phyloP scores from a whole-genome alignment of 169 alveolate species.

The Cryptosporidium canis region DNA sequence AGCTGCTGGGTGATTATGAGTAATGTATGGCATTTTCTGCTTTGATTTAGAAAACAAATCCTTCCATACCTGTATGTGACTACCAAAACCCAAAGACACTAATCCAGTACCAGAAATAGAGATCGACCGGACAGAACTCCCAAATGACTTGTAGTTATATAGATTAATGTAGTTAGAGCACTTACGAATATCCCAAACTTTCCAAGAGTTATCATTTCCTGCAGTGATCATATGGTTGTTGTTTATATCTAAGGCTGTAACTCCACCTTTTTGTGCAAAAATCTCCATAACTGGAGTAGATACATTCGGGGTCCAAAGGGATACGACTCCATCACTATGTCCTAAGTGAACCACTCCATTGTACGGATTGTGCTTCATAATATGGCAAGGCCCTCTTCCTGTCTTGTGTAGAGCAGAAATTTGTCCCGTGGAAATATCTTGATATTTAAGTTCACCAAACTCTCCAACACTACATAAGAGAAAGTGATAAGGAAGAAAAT shows the following conservation, averaged over 20 bases:
- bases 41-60: slow-evolving; percentile 80
- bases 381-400: slow-evolving; percentile 89
- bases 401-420: slow-evolving; percentile 90
- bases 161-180: slow-evolving; percentile 75
- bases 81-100: slow-evolving; percentile 82
- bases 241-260: slow-evolving; percentile 77
- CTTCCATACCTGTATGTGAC: slow-evolving; percentile 88
- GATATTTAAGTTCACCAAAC: slow-evolving; percentile 91
- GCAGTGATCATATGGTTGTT: slow-evolving; percentile 81
- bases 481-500: slow-evolving; percentile 92
- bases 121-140: slow-evolving; percentile 76
- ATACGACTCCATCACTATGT: slow-evolving; percentile 91
- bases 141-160: slow-evolving; percentile 73
- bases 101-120: slow-evolving; percentile 87
- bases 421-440: slow-evolving; percentile 92
- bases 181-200: slow-evolving; percentile 94
- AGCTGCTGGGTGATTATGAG: slow-evolving; percentile 80
- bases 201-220: slow-evolving; percentile 86
- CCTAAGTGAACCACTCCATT: slow-evolving; percentile 93
- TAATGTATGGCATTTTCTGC: slow-evolving; percentile 88
- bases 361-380: slow-evolving; percentile 86
- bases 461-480: slow-evolving; percentile 90
- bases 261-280: slow-evolving; percentile 85
- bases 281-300: slow-evolving; percentile 84
- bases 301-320: slow-evolving; percentile 96